Percentiles rank a stretch among this genome's conserved stretches.
Conservation (phyloP, 257 asterid species). For the Primulina tabacum region DNA sequence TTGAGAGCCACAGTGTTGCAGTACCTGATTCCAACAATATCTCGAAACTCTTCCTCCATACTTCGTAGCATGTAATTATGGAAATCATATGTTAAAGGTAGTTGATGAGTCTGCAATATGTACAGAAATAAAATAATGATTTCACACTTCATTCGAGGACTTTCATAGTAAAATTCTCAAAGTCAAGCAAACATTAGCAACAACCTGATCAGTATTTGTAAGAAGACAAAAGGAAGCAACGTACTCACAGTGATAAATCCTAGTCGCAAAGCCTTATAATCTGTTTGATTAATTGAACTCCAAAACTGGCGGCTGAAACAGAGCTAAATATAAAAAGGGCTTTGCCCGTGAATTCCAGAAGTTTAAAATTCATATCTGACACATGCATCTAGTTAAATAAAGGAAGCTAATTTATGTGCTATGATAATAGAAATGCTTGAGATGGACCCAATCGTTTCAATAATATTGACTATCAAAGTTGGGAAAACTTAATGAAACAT, state of each 20-base stretch:
- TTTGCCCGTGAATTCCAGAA: neutral
- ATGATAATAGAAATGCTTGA: too few species aligned
- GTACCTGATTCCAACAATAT: constrained; percentile 93
- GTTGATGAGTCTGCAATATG: constrained; percentile 73
- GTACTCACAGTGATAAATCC: constrained; percentile 76
- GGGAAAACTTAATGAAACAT: too few species aligned
- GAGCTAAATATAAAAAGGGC: constrained; percentile 49
- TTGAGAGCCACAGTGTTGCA: constrained; percentile 2
- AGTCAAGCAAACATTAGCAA: too few species aligned
- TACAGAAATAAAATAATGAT: constrained; percentile 12
- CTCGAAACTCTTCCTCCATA: constrained; percentile 96
- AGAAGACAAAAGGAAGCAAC: too few species aligned
- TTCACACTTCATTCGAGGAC: neutral
- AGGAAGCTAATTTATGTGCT: too few species aligned
- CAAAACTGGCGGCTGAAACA: constrained; percentile 98
- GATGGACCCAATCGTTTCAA: too few species aligned
- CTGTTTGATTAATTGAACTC: constrained; percentile 91
- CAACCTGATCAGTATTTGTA: too few species aligned
- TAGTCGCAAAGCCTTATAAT: constrained; percentile 82
- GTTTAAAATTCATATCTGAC: neutral
- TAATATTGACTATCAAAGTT: too few species aligned
- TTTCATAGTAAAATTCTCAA: too few species aligned
- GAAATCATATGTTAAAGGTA: constrained; percentile 82
- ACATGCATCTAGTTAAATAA: too few species aligned
- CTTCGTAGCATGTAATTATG: constrained; percentile 95